Evolutionary conservation across 768 basidiomycete species (phyloP), one percentile per base, ranked within the genome.

Genomic region (Russula earlei): DNA sequence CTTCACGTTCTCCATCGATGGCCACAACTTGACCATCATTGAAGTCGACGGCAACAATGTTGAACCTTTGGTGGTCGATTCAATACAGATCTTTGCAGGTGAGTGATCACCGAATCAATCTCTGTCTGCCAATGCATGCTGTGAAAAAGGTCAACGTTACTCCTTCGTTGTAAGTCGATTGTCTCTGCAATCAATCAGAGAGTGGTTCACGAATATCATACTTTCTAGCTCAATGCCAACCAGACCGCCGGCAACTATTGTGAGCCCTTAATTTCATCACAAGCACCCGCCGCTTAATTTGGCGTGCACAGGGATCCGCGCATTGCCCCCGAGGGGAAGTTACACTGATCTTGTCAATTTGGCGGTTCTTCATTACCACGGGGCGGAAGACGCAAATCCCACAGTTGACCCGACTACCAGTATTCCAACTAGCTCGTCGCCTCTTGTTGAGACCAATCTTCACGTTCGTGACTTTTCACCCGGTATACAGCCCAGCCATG

Each of bases 341-440:
- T 37, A 27, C 31, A 15, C 29, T 17, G n/a, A 29, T n/a, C 19
- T 46, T 29, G 20, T 48, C 42, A 60, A 65, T 37, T 48, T 46
- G 47, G 64, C 64, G 19, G 51, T 65, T 33, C 59, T 65, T 49
- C 64, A 51, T 49, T 65, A 65, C 51, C 12, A 22, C 14, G 64
- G 62, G 15, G 64, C 64, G 19, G 11, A 22, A 5, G 4, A 45
- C 31, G 53, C 50, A 22, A 38, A 65, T 29, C 64, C 64, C 3
- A 62, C 43, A 6, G 12, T 19, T 37, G 55, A 45, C 44, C 48
- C 56, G 14, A 46, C 45, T 5, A 54, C 37, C 3, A n/a, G 33
- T 11, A 41, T 56, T 38, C 58, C 53, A 17, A 38, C 20, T 4
- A 49, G 49, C 14, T 37, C 38, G n/a, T 33, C 47, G n/a, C 37